Evolutionary conservation across 805 yeast species (phyloP).

Genomic region (Candida ulmi): DNA sequence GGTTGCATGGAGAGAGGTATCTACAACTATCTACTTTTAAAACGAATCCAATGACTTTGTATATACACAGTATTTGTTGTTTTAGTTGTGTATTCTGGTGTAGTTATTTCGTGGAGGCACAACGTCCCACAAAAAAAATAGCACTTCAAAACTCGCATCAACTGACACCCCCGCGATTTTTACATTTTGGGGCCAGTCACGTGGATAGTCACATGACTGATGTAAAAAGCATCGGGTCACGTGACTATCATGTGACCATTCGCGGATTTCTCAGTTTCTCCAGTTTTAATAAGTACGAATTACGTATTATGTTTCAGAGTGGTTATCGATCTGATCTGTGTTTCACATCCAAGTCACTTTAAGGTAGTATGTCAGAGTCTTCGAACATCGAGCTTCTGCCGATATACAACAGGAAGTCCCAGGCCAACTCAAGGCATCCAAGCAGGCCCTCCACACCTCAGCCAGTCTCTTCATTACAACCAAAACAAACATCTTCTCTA

Average conservation of each 20-base stretch:
- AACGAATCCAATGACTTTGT: too few species aligned
- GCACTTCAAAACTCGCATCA: not conserved
- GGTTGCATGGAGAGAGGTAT: too few species aligned
- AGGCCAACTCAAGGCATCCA: constrained; percentile 5
- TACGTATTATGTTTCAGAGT: too few species aligned
- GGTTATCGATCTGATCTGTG: too few species aligned
- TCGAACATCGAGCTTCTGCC: constrained; percentile 16
- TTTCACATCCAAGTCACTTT: too few species aligned
- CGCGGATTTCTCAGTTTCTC: not conserved
- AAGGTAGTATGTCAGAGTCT: constrained; percentile 3
- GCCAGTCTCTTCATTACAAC: constrained; percentile 2
- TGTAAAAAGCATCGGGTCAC: too few species aligned
- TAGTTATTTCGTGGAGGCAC: constrained; percentile 1
- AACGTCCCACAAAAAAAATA: not conserved
- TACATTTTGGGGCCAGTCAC: not conserved
- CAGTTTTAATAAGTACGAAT: too few species aligned
- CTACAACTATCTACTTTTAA: too few species aligned
- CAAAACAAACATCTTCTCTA: constrained; percentile 9
- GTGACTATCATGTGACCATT: not conserved
- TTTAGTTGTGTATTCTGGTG: too few species aligned
- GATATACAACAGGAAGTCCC: constrained; percentile 15
- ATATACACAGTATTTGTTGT: too few species aligned
- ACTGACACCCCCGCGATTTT: not conserved
- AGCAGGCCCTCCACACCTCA: constrained; percentile 8
- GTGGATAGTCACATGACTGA: too few species aligned